Conservation (phyloP, 163 green algal species). For the Prototheca wickerhamii region DNA sequence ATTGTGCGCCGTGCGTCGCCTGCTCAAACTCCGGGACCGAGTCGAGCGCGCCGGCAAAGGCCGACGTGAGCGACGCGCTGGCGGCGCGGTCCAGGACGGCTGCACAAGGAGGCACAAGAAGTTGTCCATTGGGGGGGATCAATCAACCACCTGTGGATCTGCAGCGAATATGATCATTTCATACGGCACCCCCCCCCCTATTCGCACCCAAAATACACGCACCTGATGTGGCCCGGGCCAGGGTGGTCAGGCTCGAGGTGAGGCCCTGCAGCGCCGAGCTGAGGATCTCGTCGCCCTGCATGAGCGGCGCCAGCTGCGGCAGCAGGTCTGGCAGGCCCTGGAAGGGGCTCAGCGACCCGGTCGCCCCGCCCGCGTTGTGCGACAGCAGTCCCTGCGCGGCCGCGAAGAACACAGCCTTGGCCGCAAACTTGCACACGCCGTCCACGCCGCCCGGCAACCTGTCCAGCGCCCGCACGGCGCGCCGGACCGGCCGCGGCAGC, state of each 20-base stretch:
- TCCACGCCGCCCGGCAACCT: background rate
- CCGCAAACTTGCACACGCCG: background rate
- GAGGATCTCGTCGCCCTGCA: background rate
- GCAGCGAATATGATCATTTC: too few relatives aligned
- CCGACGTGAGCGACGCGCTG: background rate
- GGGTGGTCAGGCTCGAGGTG: background rate
- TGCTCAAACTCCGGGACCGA: too few relatives aligned
- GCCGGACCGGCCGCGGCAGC: background rate
- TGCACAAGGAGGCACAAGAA: background rate
- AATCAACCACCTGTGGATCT: background rate
- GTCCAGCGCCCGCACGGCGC: background rate
- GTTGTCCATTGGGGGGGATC: background rate
- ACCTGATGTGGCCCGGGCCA: background rate
- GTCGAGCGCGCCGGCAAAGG: background rate
- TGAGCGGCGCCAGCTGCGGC: background rate
- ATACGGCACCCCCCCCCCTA: too few relatives aligned
- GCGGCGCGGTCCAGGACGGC: background rate
- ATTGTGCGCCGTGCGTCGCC: too few relatives aligned
- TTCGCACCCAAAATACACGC: too few relatives aligned
- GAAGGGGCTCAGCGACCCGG: background rate
- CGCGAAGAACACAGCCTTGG: constrained; percentile 1
- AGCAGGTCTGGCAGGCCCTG: background rate
- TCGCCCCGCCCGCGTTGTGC: background rate
- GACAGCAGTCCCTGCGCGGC: background rate
- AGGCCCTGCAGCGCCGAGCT: background rate